Evolutionary conservation across 352 stramenopile species (phyloP).

Genomic region (Halophytophthora polymorphica): DNA sequence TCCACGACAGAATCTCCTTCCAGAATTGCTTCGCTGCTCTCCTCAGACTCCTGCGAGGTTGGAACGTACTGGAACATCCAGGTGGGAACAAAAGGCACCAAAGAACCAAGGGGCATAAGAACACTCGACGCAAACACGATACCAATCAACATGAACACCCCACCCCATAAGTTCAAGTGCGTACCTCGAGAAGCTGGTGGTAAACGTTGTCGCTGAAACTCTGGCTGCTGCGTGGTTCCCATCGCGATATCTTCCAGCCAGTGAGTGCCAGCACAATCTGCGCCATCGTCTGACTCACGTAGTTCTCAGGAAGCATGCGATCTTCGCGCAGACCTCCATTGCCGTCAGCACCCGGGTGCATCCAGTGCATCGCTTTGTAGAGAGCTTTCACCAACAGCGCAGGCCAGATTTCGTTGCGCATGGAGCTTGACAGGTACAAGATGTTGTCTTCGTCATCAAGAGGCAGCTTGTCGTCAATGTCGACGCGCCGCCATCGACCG

Average conservation of each 20-base stretch:
- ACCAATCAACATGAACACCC: background rate
- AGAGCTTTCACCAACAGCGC: constrained; percentile 65
- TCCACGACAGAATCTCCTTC: constrained; percentile 11
- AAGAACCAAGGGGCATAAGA: background rate
- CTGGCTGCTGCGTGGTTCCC: constrained; percentile 9
- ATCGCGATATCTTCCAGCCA: constrained; percentile 56
- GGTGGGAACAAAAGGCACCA: background rate
- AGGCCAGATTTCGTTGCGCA: constrained; percentile 67
- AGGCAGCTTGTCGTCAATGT: constrained; percentile 70
- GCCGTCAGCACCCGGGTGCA: constrained; percentile 14
- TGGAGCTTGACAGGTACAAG: constrained; percentile 51
- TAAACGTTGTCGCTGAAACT: constrained; percentile 29
- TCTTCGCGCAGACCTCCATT: constrained; percentile 3
- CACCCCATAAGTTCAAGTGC: background rate
- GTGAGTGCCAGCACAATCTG: constrained; percentile 45
- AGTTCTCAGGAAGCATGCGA: background rate
- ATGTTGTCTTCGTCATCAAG: constrained; percentile 50
- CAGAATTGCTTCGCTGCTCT: constrained; percentile 6
- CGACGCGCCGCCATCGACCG: constrained; percentile 66
- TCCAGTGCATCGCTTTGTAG: constrained; percentile 64
- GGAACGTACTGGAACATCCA: constrained; percentile 15
- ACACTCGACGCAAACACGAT: background rate
- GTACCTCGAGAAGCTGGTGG: constrained; percentile 38
- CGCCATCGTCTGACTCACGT: constrained; percentile 23
- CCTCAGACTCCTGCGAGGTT: constrained; percentile 11